Percentiles rank a stretch among this genome's conserved stretches.
Conservation (phyloP, 768 basidiomycete genomes). For the Boletus rubroflammeus region DNA sequence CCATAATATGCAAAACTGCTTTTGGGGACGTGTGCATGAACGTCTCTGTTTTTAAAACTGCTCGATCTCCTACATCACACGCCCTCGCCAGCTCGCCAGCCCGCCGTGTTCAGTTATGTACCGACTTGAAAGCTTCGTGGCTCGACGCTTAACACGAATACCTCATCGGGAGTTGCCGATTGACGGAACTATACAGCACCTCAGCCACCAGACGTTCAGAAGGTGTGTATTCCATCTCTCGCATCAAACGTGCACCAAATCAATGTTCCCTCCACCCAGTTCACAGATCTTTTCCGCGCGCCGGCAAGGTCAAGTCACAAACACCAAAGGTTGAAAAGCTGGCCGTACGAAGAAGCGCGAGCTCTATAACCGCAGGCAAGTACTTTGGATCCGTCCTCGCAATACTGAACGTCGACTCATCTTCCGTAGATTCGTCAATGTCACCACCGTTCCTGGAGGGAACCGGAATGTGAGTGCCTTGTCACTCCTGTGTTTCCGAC, state of each 20-base stretch:
- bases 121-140: not conserved
- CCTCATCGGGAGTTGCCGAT: slow-evolving; percentile 23
- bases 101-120: not conserved
- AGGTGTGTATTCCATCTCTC: slow-evolving; percentile 38
- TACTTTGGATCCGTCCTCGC: slow-evolving; percentile 7
- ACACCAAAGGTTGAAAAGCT: slow-evolving; percentile 94
- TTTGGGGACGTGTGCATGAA: not conserved
- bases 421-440: slow-evolving; percentile 76
- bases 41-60: not conserved
- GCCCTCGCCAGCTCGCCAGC: not conserved
- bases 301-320: slow-evolving; percentile 98
- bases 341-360: slow-evolving; percentile 96
- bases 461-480: slow-evolving; percentile 90
- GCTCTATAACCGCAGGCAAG: slow-evolving; percentile 86
- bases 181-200: slow-evolving; percentile 41
- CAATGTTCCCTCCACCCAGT: slow-evolving; percentile 42
- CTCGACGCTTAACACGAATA: no score
- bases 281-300: slow-evolving; percentile 98
- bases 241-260: not conserved
- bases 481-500: slow-evolving; percentile 40
- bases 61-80: not conserved
- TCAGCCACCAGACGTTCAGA: slow-evolving; percentile 32
- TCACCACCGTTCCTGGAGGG: slow-evolving; percentile 80
- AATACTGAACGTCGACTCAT: not conserved
- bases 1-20: no score